Evolutionary conservation across 371 early-diverging fungal genomes (phyloP).

Genomic region (Mortierella sp.): DNA sequence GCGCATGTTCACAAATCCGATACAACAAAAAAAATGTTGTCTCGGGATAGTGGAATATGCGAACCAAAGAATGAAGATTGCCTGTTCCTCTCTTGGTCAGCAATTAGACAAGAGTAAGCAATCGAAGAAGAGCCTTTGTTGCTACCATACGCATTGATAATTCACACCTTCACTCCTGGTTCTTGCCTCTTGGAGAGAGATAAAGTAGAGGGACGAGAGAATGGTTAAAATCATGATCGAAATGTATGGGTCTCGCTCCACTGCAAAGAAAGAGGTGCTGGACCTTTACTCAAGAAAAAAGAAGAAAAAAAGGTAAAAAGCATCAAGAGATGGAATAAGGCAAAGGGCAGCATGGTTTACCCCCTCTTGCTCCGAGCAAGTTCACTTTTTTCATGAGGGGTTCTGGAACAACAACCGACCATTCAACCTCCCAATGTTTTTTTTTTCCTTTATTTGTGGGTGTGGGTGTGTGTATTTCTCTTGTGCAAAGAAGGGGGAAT

Average conservation of each 20-base stretch:
- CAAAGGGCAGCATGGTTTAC: not conserved
- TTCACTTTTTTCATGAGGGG: not conserved
- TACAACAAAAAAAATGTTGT: not conserved
- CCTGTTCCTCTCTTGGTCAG: no score
- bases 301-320: no score
- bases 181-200: no score
- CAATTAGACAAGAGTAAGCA: no score
- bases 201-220: no score
- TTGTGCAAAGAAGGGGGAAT: conserved; percentile 10
- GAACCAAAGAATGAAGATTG: no score
- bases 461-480: not conserved
- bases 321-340: no score
- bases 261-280: not conserved
- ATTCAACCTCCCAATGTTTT: not conserved
- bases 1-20: not conserved
- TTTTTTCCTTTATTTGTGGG: not conserved
- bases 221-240: no score
- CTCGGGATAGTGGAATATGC: not conserved
- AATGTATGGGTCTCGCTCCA: not conserved
- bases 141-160: no score
- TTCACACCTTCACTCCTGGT: no score
- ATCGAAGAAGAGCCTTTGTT: no score
- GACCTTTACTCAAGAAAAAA: not conserved
- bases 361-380: not conserved
- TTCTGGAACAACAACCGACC: not conserved